Percentiles rank a stretch among this genome's conserved stretches.
Conservation (phyloP, 1,284 basidiomycete genomes). For the Ceratobasidium sp. region DNA sequence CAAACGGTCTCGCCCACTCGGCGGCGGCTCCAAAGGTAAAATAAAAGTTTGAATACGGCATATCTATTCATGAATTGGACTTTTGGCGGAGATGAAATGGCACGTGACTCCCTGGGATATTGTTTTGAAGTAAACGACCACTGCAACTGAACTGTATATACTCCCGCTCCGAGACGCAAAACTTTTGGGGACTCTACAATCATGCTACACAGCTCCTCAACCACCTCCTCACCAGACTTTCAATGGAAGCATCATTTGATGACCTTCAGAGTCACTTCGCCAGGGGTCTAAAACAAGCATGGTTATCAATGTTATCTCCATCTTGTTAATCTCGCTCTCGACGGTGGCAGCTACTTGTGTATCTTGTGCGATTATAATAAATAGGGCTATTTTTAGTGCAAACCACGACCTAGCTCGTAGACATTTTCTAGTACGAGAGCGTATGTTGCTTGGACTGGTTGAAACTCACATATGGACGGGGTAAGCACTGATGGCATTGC, state of each 20-base stretch:
- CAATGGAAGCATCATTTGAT: neutral
- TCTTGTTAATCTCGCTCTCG: neutral
- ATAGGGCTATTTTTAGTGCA: neutral
- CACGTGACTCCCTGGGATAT: neutral
- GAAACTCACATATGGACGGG: conserved; percentile 27
- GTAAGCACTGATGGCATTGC: neutral
- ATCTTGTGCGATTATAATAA: conserved; percentile 1
- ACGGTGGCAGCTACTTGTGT: conserved; percentile 19
- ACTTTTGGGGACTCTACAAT: neutral
- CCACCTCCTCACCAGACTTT: neutral
- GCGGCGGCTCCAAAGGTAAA: conserved; percentile 27
- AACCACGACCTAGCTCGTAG: neutral
- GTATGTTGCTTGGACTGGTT: conserved; percentile 39
- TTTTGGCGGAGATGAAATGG: neutral
- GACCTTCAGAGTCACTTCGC: neutral
- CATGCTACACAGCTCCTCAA: neutral
- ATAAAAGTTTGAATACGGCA: conserved; percentile 24
- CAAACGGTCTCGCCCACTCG: conserved; percentile 5
- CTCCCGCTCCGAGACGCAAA: neutral
- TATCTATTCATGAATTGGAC: neutral
- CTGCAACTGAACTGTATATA: neutral
- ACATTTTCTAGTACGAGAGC: conserved; percentile 38
- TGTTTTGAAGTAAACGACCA: conserved; percentile 1
- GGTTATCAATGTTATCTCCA: conserved; percentile 1
- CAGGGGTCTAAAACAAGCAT: neutral